phyloP scores from a whole-genome alignment of 140 eudicot species.

The Erigeron philadelphicus region DNA sequence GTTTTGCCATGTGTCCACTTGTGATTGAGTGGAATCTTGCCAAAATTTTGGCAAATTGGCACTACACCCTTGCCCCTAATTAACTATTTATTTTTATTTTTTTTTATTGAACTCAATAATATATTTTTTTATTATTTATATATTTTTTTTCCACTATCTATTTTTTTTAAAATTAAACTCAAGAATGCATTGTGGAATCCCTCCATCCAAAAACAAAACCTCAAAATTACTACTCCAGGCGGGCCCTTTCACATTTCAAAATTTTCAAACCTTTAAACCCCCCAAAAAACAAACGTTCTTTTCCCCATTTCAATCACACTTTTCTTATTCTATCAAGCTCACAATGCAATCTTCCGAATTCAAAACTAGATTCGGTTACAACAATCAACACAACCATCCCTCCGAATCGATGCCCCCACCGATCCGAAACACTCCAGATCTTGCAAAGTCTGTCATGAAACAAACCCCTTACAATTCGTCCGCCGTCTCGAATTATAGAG shows the following conservation, averaged over 20 bases:
- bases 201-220: no score
- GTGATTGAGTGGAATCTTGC: no score
- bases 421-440: slow-evolving; percentile 51
- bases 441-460: slow-evolving; percentile 44
- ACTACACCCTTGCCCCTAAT: no score
- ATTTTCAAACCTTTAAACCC: slow-evolving; percentile 20
- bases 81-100: no score
- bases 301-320: slow-evolving; percentile 18
- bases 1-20: no score
- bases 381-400: slow-evolving; percentile 30
- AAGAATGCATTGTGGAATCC: no score
- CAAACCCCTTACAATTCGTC: slow-evolving; percentile 38
- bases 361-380: slow-evolving; percentile 52
- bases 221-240: background rate
- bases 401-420: slow-evolving; percentile 29
- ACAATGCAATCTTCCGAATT: slow-evolving; percentile 42
- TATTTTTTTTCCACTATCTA: no score
- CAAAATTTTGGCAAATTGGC: no score
- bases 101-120: no score
- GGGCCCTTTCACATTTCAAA: slow-evolving; percentile 25
- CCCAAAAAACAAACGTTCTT: slow-evolving; percentile 13
- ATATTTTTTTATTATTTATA: no score
- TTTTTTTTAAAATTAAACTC: no score
- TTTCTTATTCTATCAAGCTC: slow-evolving; percentile 19
- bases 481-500: slow-evolving; percentile 26